phyloP scores from a whole-genome alignment of 78 protist species.

The Bigelowiella natans region DNA sequence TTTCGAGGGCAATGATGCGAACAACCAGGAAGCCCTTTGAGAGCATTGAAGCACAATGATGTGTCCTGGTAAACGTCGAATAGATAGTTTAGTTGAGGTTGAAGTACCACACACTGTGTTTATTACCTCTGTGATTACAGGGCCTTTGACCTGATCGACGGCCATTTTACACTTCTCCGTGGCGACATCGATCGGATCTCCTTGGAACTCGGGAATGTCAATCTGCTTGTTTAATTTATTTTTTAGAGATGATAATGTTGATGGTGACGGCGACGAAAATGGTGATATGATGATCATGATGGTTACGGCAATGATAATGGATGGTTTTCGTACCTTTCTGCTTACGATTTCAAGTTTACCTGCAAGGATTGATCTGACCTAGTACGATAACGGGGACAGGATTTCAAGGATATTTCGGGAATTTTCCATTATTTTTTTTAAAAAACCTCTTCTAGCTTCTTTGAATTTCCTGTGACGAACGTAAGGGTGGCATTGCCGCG shows the following conservation, averaged over 20 bases:
- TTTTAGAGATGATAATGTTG: not conserved
- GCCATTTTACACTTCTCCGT: slow-evolving; percentile 63
- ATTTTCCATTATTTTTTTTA: too few relatives aligned
- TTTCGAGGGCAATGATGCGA: too few relatives aligned
- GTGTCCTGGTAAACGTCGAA: slow-evolving; percentile 76
- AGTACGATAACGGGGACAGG: too few relatives aligned
- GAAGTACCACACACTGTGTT: too few relatives aligned
- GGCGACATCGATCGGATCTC: slow-evolving; percentile 76
- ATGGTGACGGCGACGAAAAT: not conserved
- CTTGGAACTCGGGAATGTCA: slow-evolving; percentile 90
- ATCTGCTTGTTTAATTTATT: slow-evolving; percentile 28
- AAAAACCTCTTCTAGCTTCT: slow-evolving; percentile 77
- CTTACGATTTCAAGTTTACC: not conserved
- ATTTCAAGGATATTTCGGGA: too few relatives aligned
- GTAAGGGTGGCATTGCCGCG: too few relatives aligned
- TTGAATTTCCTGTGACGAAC: slow-evolving; percentile 71
- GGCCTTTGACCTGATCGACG: slow-evolving; percentile 24
- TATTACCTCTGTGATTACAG: not conserved
- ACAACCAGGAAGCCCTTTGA: slow-evolving; percentile 59
- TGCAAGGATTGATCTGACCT: slow-evolving; percentile 55
- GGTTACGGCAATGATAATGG: not conserved
- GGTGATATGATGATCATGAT: too few relatives aligned
- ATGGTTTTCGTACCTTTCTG: slow-evolving; percentile 16
- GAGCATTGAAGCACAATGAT: slow-evolving; percentile 86
- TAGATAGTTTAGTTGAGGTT: too few relatives aligned